Conservation (phyloP, 192 early-diverging fungal species). For the Coemansia interrupta region DNA sequence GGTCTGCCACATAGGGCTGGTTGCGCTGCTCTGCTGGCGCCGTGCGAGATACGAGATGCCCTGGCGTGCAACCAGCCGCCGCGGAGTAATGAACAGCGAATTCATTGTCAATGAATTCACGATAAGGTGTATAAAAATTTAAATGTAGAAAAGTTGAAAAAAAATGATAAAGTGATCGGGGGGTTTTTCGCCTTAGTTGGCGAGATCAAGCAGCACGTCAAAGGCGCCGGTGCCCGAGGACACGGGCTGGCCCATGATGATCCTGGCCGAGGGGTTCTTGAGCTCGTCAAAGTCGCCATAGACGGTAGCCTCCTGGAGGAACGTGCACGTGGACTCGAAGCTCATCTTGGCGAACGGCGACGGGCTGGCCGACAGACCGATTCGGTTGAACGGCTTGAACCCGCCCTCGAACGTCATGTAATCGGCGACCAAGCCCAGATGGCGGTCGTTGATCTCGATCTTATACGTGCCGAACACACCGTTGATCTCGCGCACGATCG, state of each 20-base stretch:
- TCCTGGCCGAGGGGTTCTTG: slow-evolving; percentile 84
- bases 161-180: slow-evolving; percentile 1
- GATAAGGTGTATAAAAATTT: neutral
- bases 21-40: neutral
- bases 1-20: neutral
- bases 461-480: slow-evolving; percentile 92
- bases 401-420: slow-evolving; percentile 99
- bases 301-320: slow-evolving; percentile 88
- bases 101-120: slow-evolving; percentile 4
- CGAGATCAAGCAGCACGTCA: slow-evolving; percentile 66
- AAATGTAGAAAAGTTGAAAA: slow-evolving; percentile 2
- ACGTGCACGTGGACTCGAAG: slow-evolving; percentile 93
- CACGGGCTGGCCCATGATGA: slow-evolving; percentile 92
- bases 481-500: slow-evolving; percentile 90
- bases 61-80: neutral
- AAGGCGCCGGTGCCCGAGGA: slow-evolving; percentile 91
- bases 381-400: slow-evolving; percentile 97
- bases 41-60: neutral
- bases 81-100: neutral
- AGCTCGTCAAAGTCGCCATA: slow-evolving; percentile 87
- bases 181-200: slow-evolving; percentile 13
- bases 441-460: slow-evolving; percentile 90
- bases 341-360: slow-evolving; percentile 97
- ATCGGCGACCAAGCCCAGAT: slow-evolving; percentile 94
- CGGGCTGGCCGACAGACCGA: slow-evolving; percentile 86